These are phyloP conservation scores for Pholiota adiposa DNA, from an alignment of 1,284 basidiomycete genomes.

Conservation along the genomic window DNA sequence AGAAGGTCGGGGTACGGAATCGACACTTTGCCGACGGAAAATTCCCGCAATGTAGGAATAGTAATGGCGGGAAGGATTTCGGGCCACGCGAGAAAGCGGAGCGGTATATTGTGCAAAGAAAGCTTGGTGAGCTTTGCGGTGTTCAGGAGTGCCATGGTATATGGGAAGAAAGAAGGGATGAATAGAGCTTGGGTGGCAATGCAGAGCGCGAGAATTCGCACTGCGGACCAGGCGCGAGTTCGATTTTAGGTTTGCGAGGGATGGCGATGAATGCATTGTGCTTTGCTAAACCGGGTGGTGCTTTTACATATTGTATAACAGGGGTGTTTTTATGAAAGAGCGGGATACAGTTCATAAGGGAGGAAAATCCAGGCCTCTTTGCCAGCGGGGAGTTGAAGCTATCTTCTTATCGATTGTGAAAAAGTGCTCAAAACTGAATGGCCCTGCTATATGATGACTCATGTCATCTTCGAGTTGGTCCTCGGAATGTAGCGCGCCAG, in stretches of 20 bases:
- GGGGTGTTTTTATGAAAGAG: neutral
- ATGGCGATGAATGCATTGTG: neutral
- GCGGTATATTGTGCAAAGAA: conserved; percentile 8
- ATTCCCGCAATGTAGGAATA: conserved; percentile 19
- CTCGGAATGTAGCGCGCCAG: neutral
- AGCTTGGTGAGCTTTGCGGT: conserved; percentile 17
- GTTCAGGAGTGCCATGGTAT: conserved; percentile 12
- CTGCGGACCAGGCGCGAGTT: neutral
- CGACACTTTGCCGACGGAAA: conserved; percentile 21
- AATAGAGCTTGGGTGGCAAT: conserved; percentile 10
- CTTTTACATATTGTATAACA: neutral
- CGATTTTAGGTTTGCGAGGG: neutral
- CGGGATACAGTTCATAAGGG: neutral
- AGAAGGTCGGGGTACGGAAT: conserved; percentile 28
- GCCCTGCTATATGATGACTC: neutral
- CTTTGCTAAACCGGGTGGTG: neutral
- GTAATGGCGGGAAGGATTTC: conserved; percentile 24
- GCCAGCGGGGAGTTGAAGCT: neutral
- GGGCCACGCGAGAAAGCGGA: conserved; percentile 22
- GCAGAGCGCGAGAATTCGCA: conserved; percentile 3
- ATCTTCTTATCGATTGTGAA: neutral
- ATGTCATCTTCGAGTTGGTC: neutral
- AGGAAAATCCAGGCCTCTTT: neutral
- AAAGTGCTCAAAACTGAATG: neutral
- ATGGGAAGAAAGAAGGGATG: conserved; percentile 9